Evolutionary conservation across 2,329 filamentous ascomycete species (phyloP), one percentile per base, ranked within the genome.

Genomic region (Botrytis fabae): DNA sequence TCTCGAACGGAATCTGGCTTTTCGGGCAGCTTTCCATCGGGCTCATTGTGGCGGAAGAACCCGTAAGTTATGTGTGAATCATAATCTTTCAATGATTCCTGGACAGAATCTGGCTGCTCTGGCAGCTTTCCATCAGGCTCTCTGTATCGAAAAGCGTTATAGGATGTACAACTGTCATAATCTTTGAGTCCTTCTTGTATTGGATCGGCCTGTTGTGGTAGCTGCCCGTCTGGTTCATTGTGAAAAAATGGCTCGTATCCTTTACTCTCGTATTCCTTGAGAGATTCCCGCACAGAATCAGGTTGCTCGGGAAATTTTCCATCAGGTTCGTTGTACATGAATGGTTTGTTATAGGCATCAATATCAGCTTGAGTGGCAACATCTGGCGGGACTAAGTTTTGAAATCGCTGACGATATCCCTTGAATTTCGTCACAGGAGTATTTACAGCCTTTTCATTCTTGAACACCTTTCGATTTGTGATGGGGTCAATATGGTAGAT

Each of bases 401-500:
- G 72, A 69, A 83, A 83, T 59, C 81, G 82, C 4, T 82, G 81
- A 12, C 78, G 78, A 72, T 84, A 82, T 2, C 79, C 74, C 71
- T 81, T 81, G 76, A 80, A 82, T 1, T 79, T 80, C 38, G 78
- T 78, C 54, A 79, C 74, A 18, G 79, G 78, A 6, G 78, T 78
- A 1, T 60, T 63, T 72, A 46, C 44, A 71, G 68, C n/a, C 22
- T 46, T 42, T 25, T 38, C 51, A 25, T 65, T 75, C 22, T 71
- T 79, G 48, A 73, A 75, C 5, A 87, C 83, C 74, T 84, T 87
- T 48, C 87, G 84, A 75, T 90, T 90, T 25, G 87, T 89, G 73
- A 90, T 89, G 4, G 88, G 88, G 73, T 90, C 88, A 61, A 90
- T 89, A 32, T 83, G 79, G 65, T 83, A 85, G 14, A 83, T 83